Conservation (phyloP, 2,329 filamentous ascomycete genomes). For the Fusarium nurragi region DNA sequence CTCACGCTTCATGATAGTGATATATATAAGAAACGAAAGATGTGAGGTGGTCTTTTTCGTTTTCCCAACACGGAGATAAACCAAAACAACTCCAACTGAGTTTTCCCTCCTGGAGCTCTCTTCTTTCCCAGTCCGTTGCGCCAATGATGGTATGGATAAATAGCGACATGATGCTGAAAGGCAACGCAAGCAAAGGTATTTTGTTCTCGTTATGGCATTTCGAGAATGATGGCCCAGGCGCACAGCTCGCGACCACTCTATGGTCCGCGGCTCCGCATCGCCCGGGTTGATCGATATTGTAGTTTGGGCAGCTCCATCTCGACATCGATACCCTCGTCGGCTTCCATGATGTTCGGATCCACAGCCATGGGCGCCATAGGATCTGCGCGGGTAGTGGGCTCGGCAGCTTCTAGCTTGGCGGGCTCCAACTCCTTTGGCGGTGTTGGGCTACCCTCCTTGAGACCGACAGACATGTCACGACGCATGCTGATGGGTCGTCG, state of each 20-base stretch:
- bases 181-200: neutral
- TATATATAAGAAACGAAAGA: conserved; percentile 23
- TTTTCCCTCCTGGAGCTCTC: conserved; percentile 1
- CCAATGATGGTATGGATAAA: conserved; percentile 33
- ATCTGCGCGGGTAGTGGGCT: conserved; percentile 24
- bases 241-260: conserved; percentile 39
- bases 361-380: conserved; percentile 45
- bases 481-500: conserved; percentile 65
- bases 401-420: conserved; percentile 40
- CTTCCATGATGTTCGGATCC: conserved; percentile 49
- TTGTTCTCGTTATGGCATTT: conserved; percentile 11
- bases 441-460: conserved; percentile 43
- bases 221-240: conserved; percentile 34
- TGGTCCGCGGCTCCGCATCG: conserved; percentile 48
- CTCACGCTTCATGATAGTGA: conserved; percentile 32
- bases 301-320: conserved; percentile 52
- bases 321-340: conserved; percentile 56
- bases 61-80: neutral
- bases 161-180: conserved; percentile 16
- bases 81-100: neutral
- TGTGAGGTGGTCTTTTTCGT: neutral
- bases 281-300: conserved; percentile 55
- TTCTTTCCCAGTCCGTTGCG: conserved; percentile 31
- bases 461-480: conserved; percentile 51
- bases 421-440: conserved; percentile 41